Conservation (phyloP, 2,329 filamentous ascomycete genomes). For the Pochonia chlamydosporia region DNA sequence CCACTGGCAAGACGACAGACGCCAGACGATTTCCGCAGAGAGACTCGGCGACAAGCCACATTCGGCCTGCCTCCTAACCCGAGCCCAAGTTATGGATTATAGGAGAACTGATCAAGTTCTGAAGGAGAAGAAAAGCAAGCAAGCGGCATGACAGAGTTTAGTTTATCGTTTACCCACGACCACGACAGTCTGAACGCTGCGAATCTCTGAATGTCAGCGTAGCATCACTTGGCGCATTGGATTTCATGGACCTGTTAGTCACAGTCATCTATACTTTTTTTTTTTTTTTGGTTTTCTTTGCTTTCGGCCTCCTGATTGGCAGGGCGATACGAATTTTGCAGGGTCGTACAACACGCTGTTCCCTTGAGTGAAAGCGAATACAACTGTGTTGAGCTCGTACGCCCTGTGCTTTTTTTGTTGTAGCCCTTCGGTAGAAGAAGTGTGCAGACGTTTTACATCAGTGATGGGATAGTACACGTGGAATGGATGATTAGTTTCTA, state of each 20-base stretch:
- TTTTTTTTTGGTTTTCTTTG: background rate
- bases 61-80: constrained; percentile 43
- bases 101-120: constrained; percentile 2
- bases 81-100: constrained; percentile 30
- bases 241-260: constrained; percentile 13
- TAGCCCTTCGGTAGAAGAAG: no score
- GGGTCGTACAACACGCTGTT: no score
- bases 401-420: no score
- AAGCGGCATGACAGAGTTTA: background rate
- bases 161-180: no score
- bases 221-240: constrained; percentile 29
- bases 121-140: background rate
- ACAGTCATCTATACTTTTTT: constrained; percentile 8
- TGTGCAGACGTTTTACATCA: no score
- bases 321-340: no score
- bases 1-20: constrained; percentile 54
- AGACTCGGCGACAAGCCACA: constrained; percentile 47
- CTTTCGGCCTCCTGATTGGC: no score
- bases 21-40: constrained; percentile 46
- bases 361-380: no score
- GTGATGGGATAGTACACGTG: no score
- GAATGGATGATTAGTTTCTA: background rate
- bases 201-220: constrained; percentile 16
- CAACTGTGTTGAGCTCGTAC: no score
- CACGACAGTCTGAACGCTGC: constrained; percentile 9